Evolutionary conservation across 129 eudicot species (phyloP).

Genomic region (Tagetes erecta): DNA sequence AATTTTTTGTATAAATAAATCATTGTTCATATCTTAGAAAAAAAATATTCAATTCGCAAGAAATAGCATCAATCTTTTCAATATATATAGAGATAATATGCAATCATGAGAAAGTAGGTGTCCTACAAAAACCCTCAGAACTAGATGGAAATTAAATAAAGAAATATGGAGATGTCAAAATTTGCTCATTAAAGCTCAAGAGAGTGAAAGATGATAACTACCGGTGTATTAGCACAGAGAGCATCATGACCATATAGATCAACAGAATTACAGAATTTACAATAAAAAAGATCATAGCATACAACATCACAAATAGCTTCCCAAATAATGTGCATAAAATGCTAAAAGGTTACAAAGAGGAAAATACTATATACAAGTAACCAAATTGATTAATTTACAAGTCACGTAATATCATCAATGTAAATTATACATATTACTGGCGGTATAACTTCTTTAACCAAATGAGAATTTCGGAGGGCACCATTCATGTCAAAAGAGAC

Average conservation of each 20-base stretch:
- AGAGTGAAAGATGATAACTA: not conserved
- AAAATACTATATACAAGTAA: not conserved
- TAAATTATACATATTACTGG: too few relatives aligned
- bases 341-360: not conserved
- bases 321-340: not conserved
- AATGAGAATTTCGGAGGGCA: conserved; percentile 1
- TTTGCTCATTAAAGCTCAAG: not conserved
- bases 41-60: not conserved
- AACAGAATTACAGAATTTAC: not conserved
- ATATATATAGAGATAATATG: conserved; percentile 1
- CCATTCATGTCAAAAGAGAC: conserved; percentile 2
- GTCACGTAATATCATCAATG: too few relatives aligned
- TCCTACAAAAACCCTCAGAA: conserved; percentile 10
- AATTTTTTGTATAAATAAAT: not conserved
- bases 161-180: not conserved
- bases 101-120: not conserved
- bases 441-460: not conserved
- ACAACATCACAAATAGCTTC: conserved; percentile 10
- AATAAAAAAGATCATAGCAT: conserved; percentile 15
- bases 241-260: not conserved
- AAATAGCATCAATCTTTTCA: conserved; percentile 4
- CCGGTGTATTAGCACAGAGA: not conserved
- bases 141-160: not conserved
- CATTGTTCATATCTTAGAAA: not conserved
- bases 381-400: too few relatives aligned